Evolutionary conservation across 768 basidiomycete species (phyloP), one percentile per base, ranked within the genome.

Genomic region (Pulveroboletus sp.): DNA sequence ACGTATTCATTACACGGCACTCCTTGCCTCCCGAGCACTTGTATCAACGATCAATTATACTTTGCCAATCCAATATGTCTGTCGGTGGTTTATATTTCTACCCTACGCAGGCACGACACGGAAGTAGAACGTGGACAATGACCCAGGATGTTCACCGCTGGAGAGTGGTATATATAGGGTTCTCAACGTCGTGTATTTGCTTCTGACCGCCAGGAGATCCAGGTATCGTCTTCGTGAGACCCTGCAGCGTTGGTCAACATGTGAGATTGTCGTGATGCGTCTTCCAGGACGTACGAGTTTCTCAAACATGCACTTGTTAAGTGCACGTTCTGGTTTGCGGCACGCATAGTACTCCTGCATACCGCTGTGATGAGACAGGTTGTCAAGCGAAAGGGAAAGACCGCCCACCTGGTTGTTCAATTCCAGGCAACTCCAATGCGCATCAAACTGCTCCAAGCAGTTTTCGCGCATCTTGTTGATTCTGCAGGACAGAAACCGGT

Each of bases 271-370:
- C 36, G 1, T 14, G 31, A n/a, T 43, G 21, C 21, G 17, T 29
- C 13, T 4, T 31, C 14, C 36, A 48, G 32, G 43, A 81, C 90
- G 57, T 57, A 93, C 95, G 58, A 98, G 79, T 67, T 97, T 97
- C 69, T 94, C 87, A 64, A 97, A 94, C 78, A 95, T 90, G 75
- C 95, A 98, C 49, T 83, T 75, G 76, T 98, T 99, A 40, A 97
- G 78, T 45, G 81, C 68, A 53, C 86, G 83, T 68, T 99, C 97
- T 4, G 84, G 85, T 67, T 88, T 85, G 56, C 97, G 87, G 67
- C 97, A 99, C 25, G 76, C 78, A 64, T 85, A 85, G 68, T 89
- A 94, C 72, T 93, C 86, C 94, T 97, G 63, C 29, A 33, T 46
- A 35, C 23, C 10, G 25, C 27, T 16, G 11, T 10, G 40, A 27